Conservation (phyloP, 2,329 filamentous ascomycete genomes). For the Cladosporium sp. region DNA sequence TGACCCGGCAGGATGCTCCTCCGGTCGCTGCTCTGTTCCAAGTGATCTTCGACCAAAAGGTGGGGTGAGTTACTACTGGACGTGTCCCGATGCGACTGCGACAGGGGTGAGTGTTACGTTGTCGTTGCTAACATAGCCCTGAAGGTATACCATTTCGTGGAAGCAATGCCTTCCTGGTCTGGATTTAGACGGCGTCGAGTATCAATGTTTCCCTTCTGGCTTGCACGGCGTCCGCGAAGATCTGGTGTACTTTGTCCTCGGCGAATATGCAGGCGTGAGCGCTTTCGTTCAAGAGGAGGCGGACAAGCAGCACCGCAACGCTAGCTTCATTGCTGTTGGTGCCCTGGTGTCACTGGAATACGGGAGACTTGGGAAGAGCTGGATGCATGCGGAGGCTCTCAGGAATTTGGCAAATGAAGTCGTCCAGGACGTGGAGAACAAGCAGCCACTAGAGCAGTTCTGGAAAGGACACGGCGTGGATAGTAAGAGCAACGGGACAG, state of each 20-base stretch:
- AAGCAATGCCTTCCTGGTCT: constrained; percentile 63
- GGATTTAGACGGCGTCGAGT: constrained; percentile 77
- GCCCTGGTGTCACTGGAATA: constrained; percentile 79
- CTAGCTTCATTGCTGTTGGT: constrained; percentile 87
- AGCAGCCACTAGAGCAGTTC: constrained; percentile 64
- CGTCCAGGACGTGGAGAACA: constrained; percentile 58
- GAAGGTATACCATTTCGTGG: constrained; percentile 77
- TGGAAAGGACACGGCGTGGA: constrained; percentile 55
- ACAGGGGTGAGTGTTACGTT: not conserved
- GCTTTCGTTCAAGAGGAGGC: constrained; percentile 83
- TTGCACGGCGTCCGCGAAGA: constrained; percentile 84
- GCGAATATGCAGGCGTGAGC: constrained; percentile 74
- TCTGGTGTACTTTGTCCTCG: constrained; percentile 84
- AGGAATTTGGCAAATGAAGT: constrained; percentile 66
- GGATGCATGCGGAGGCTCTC: constrained; percentile 75
- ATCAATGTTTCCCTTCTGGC: constrained; percentile 91
- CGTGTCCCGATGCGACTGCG: not conserved
- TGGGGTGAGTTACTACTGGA: constrained; percentile 24
- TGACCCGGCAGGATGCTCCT: constrained; percentile 17
- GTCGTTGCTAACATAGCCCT: not conserved
- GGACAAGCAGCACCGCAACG: constrained; percentile 73
- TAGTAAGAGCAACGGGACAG: constrained; percentile 16
- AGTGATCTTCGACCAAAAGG: constrained; percentile 33
- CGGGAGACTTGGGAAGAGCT: constrained; percentile 78
- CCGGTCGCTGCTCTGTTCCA: constrained; percentile 31